Evolutionary conservation across 768 basidiomycete genomes (phyloP).

Genomic region (Russula olivacea): DNA sequence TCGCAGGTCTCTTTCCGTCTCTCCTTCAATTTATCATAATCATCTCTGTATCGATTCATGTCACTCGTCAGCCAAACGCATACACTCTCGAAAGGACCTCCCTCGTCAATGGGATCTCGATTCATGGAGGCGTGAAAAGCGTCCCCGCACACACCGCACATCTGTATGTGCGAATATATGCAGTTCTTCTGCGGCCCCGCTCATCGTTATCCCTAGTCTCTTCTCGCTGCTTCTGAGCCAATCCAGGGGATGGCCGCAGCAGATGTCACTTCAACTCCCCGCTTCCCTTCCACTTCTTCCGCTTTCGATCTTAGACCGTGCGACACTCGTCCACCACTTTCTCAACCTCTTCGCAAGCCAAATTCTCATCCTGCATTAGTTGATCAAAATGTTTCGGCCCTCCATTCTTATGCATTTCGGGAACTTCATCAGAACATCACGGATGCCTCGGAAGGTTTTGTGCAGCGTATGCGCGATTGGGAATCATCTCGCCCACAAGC

Average conservation of each 20-base stretch:
- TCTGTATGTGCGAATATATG: conserved; percentile 37
- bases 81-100: conserved; percentile 35
- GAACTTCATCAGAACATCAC: conserved; percentile 58
- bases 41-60: conserved; percentile 36
- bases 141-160: conserved; percentile 41
- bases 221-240: conserved; percentile 1
- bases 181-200: conserved; percentile 1
- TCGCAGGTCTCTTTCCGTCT: conserved; percentile 50
- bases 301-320: conserved; percentile 31
- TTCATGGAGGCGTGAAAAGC: conserved; percentile 49
- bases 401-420: conserved; percentile 59
- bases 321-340: conserved; percentile 10
- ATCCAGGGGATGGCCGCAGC: conserved; percentile 4
- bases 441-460: conserved; percentile 60
- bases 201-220: conserved; percentile 4
- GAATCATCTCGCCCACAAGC: conserved; percentile 45
- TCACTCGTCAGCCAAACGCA: conserved; percentile 46
- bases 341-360: conserved; percentile 5
- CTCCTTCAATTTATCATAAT: conserved; percentile 33
- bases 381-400: conserved; percentile 35
- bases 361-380: conserved; percentile 5
- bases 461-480: conserved; percentile 69
- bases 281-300: conserved; percentile 30
- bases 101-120: conserved; percentile 50
- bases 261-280: conserved; percentile 9